Evolutionary conservation across 2,329 filamentous ascomycete genomes (phyloP).

Genomic region (Fusarium haematococcum): DNA sequence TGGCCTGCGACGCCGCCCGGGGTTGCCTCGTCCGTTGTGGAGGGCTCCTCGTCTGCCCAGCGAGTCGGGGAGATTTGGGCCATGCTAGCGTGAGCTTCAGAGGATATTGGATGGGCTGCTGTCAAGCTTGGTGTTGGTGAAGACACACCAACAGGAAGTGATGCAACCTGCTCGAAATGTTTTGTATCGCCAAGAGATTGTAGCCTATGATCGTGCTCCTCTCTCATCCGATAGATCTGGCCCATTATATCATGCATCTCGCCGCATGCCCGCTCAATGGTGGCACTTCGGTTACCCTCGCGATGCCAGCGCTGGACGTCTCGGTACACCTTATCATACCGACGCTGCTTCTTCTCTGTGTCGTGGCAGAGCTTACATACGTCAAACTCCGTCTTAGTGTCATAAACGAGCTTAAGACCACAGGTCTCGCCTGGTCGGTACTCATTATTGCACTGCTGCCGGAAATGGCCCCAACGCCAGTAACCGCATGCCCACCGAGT

Average conservation of each 20-base stretch:
- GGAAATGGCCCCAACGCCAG: slow-evolving; percentile 95
- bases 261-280: slow-evolving; percentile 76
- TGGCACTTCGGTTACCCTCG: slow-evolving; percentile 79
- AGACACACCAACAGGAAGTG: too few relatives aligned
- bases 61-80: too few relatives aligned
- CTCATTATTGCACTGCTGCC: slow-evolving; percentile 92
- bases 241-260: slow-evolving; percentile 75
- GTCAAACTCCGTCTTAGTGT: slow-evolving; percentile 71
- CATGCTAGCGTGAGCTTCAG: too few relatives aligned
- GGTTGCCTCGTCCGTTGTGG: too few relatives aligned
- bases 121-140: too few relatives aligned
- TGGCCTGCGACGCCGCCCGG: too few relatives aligned
- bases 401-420: slow-evolving; percentile 89
- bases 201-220: slow-evolving; percentile 53
- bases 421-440: slow-evolving; percentile 97
- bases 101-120: too few relatives aligned
- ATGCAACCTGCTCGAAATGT: too few relatives aligned
- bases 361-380: slow-evolving; percentile 90
- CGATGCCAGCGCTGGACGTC: slow-evolving; percentile 81
- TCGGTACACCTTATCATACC: slow-evolving; percentile 79
- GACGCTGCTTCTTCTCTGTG: slow-evolving; percentile 85
- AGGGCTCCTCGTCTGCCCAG: too few relatives aligned
- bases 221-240: slow-evolving; percentile 66
- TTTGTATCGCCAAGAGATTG: slow-evolving; percentile 44
- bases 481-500: slow-evolving; percentile 87